Conservation (phyloP, 495 filamentous ascomycete genomes). For the Talaromyces wortmannii region DNA sequence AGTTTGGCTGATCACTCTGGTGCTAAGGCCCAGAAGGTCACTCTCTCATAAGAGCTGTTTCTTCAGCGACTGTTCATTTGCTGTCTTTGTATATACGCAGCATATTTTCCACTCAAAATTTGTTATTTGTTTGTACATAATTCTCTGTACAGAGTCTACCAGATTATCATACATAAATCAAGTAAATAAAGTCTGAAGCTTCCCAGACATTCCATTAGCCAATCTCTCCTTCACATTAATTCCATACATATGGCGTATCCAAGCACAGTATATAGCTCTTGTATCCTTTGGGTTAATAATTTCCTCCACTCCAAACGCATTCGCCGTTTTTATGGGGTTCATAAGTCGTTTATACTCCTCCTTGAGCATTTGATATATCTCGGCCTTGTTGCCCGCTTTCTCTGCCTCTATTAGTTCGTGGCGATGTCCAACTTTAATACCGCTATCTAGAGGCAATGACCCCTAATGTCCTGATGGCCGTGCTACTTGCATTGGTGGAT, state of each 20-base stretch:
- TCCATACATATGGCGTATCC: slow-evolving; percentile 49
- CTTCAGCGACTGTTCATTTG: background rate
- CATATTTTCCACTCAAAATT: background rate
- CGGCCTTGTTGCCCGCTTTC: slow-evolving; percentile 37
- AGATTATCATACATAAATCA: too few species aligned
- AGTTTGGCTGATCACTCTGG: slow-evolving; percentile 28
- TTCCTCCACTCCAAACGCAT: slow-evolving; percentile 58
- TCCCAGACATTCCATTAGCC: slow-evolving; percentile 41
- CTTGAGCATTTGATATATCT: slow-evolving; percentile 46
- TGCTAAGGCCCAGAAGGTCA: slow-evolving; percentile 15
- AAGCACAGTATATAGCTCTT: slow-evolving; percentile 40
- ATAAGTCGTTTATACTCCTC: slow-evolving; percentile 52
- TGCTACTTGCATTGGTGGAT: slow-evolving; percentile 52
- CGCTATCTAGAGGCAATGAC: slow-evolving; percentile 50
- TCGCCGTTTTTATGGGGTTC: slow-evolving; percentile 58
- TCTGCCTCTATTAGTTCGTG: slow-evolving; percentile 50
- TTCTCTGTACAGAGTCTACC: too few species aligned
- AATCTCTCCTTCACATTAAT: slow-evolving; percentile 38
- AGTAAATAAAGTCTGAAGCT: slow-evolving; percentile 41
- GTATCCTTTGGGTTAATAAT: slow-evolving; percentile 56
- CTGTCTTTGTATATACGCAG: background rate
- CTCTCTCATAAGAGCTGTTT: slow-evolving; percentile 1
- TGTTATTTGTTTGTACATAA: too few species aligned
- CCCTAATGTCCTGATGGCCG: slow-evolving; percentile 60
- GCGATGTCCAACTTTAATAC: slow-evolving; percentile 55